A percentile compares a stretch with the other conserved stretches of the same genome.
Conservation (phyloP, 305 asterid genomes). For the Fraxinus greggii region DNA sequence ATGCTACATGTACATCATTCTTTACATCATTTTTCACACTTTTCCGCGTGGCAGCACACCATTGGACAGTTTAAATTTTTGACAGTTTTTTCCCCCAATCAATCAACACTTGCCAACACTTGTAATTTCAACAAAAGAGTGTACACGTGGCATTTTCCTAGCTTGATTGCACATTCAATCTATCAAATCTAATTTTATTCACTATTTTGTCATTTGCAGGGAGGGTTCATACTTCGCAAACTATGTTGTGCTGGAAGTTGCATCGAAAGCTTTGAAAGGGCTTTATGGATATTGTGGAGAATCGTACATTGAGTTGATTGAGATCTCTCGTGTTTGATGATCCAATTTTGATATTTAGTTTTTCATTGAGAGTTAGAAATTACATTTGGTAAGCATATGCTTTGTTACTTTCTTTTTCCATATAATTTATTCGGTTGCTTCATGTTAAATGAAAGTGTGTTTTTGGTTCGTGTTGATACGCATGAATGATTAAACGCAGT, state of each 20-base stretch:
- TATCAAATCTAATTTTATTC: conserved; percentile 5
- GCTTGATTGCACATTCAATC: not conserved
- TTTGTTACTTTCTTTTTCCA: not conserved
- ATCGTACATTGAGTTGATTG: not conserved
- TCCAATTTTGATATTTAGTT: conserved; percentile 1
- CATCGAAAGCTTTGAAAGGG: conserved; percentile 6
- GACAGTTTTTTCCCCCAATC: too few relatives aligned
- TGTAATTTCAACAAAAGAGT: too few relatives aligned
- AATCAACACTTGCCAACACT: too few relatives aligned
- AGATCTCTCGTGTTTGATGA: not conserved
- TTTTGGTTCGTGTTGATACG: conserved; percentile 5
- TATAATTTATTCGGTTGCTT: not conserved
- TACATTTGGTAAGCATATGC: not conserved
- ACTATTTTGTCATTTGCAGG: conserved; percentile 26
- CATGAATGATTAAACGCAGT: not conserved
- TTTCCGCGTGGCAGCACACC: too few relatives aligned
- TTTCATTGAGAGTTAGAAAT: not conserved
- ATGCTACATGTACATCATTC: too few relatives aligned
- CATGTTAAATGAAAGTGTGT: not conserved
- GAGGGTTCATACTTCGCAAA: not conserved
- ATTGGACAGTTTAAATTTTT: too few relatives aligned
- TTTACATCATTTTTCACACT: too few relatives aligned
- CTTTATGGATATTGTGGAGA: conserved; percentile 2
- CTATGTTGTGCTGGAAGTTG: conserved; percentile 7
- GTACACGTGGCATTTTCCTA: not conserved